Base-by-base conservation (phyloP, 2,329 filamentous ascomycete genomes). In the Tolypocladium guangdongense region DNA sequence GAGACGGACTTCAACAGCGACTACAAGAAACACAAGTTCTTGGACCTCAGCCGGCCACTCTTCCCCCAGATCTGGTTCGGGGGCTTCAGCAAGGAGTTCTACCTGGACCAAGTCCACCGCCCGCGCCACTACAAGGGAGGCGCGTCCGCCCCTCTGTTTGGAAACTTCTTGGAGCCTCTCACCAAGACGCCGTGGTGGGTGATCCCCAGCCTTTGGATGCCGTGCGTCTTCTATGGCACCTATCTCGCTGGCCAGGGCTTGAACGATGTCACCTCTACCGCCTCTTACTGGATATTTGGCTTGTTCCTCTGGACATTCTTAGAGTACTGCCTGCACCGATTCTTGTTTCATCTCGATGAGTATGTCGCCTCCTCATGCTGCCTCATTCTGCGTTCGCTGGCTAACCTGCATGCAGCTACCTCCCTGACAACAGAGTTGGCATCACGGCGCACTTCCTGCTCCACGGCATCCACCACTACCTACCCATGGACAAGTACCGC, bases 401-500 rank as follows among this genome's bases (percentile, higher is more conserved):
- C 69, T 75, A 57, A 74, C 58, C 46, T 20, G 45, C 18, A 22
- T 52, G 24, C 58, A 95, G 89, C 49, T 89, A 84, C 65, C 85
- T 99, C 12, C 93, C 93, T 0, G 89, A 99, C 68, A 95, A 97
- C 68, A 81, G 90, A 53, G 85, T 88, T n/a, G 86, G 81, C 58
- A 76, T 99, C 55, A 95, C 90, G 0, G 62, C 86, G 22, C 93
- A 99, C 69, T 99, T 99, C 73, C 74, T 96, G 41, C 87, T 99
- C 30, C 93, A 99, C 64, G 93, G 93, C 58, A 89, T 99, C 58
- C 93, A 99, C 67, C 93, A 99, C 71, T 99, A 97, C 71, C 81
- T 99, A 5, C 93, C 93, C n/a, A 97, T 99, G 93, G 93, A 99
- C 74, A 92, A 86, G 66, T 92, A 96, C 64, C 86, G 93, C 56